phyloP scores from a whole-genome alignment of 2,329 filamentous ascomycete species.

The Paecilomyces formosus region DNA sequence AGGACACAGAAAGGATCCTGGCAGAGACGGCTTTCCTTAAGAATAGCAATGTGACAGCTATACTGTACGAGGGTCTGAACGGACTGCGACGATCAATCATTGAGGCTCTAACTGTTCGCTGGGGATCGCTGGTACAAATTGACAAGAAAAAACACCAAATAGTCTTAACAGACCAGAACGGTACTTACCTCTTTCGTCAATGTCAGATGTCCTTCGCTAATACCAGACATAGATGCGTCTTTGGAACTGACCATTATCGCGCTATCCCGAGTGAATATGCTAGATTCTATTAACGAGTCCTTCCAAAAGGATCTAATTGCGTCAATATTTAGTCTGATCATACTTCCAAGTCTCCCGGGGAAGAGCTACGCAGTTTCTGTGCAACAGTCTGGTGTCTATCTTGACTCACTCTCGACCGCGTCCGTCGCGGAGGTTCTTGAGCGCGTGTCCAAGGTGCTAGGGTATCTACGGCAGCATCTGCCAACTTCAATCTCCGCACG shows the following conservation, averaged over 20 bases:
- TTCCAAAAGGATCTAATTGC: conserved; percentile 25
- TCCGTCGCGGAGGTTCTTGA: conserved; percentile 32
- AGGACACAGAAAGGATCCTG: conserved; percentile 32
- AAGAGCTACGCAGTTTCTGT: conserved; percentile 19
- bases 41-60: conserved; percentile 34
- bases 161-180: conserved; percentile 46
- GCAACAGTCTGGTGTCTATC: conserved; percentile 18
- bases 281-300: conserved; percentile 20
- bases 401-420: conserved; percentile 17
- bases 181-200: conserved; percentile 36
- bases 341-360: conserved; percentile 17
- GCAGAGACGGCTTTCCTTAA: conserved; percentile 19
- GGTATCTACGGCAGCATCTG: conserved; percentile 45
- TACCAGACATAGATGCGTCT: conserved; percentile 8
- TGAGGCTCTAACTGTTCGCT: conserved; percentile 60
- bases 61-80: conserved; percentile 59
- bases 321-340: conserved; percentile 24
- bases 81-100: conserved; percentile 61
- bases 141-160: conserved; percentile 51
- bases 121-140: conserved; percentile 60
- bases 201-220: conserved; percentile 3
- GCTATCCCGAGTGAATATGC: conserved; percentile 23
- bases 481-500: conserved; percentile 42
- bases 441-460: conserved; percentile 38
- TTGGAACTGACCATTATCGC: conserved; percentile 24